phyloP scores from a whole-genome alignment of 768 basidiomycete species.

The Neoboletus magnificus region DNA sequence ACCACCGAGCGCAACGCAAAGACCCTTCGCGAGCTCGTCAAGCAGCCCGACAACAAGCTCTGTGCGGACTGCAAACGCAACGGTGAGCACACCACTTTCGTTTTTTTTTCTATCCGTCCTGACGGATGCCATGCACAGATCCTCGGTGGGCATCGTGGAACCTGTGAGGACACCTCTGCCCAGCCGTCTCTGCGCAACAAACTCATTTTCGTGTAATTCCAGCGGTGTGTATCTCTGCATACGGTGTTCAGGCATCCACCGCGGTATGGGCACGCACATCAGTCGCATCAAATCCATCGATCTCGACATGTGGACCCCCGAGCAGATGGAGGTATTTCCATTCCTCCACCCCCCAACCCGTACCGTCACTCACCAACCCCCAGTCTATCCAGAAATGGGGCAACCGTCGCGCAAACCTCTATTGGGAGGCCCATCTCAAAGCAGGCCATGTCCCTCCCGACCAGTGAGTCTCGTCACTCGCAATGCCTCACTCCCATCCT shows the following conservation, averaged over 20 bases:
- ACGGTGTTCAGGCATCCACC: conserved; percentile 95
- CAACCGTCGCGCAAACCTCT: conserved; percentile 85
- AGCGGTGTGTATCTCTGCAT: conserved; percentile 96
- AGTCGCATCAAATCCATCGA: conserved; percentile 97
- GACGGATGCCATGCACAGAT: conserved; percentile 46
- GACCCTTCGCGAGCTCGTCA: conserved; percentile 83
- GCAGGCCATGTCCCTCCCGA: conserved; percentile 89
- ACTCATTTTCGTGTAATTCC: conserved; percentile 5
- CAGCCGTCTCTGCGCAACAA: not conserved
- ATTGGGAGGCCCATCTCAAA: conserved; percentile 97
- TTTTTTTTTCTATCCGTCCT: not conserved
- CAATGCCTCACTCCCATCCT: not conserved
- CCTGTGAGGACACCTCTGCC: conserved; percentile 49
- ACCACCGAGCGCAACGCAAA: conserved; percentile 78
- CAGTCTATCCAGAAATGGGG: conserved; percentile 93
- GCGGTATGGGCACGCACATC: conserved; percentile 98
- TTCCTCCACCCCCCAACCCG: conserved; percentile 13
- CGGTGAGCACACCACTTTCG: conserved; percentile 48
- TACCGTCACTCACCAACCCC: not conserved
- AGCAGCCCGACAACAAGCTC: conserved; percentile 85
- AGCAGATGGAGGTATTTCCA: conserved; percentile 82
- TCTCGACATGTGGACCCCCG: conserved; percentile 95
- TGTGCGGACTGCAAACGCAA: conserved; percentile 98
- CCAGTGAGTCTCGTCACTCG: conserved; percentile 59
- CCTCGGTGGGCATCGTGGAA: conserved; percentile 99